A percentile compares a stretch with the other conserved stretches of the same genome.
Evolutionary conservation across 495 filamentous ascomycete genomes (phyloP).

Genomic region (Aspergillus nidulans): DNA sequence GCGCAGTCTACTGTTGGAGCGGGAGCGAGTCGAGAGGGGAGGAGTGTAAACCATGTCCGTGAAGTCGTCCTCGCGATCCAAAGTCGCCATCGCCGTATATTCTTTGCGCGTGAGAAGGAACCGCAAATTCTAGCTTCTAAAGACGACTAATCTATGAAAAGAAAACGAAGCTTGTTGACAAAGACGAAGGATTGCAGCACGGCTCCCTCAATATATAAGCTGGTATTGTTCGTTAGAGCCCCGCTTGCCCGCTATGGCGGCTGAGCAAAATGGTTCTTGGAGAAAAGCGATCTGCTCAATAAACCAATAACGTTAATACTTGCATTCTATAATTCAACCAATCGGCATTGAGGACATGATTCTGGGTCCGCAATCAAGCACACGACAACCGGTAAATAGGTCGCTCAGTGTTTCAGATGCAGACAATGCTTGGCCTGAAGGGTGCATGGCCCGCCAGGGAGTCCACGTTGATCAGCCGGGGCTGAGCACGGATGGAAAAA

Average conservation of each 20-base stretch:
- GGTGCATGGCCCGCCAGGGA: neutral
- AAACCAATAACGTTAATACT: neutral
- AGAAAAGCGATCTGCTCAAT: neutral
- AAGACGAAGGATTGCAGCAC: neutral
- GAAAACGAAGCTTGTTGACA: neutral
- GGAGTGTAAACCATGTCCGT: slow-evolving; percentile 22
- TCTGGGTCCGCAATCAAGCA: neutral
- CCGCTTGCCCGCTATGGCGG: slow-evolving; percentile 7
- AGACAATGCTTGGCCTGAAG: slow-evolving; percentile 2
- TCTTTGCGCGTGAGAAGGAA: neutral
- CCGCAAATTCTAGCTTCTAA: neutral
- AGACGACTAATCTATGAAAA: neutral
- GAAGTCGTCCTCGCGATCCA: slow-evolving; percentile 37
- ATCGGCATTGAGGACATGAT: slow-evolving; percentile 4
- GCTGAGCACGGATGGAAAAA: slow-evolving; percentile 10
- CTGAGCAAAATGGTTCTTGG: slow-evolving; percentile 7
- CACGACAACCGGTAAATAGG: slow-evolving; percentile 1
- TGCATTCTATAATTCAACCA: neutral
- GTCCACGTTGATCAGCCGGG: neutral
- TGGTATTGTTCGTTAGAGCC: neutral
- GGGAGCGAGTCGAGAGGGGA: slow-evolving; percentile 34
- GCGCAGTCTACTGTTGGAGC: slow-evolving; percentile 34
- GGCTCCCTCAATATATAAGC: neutral
- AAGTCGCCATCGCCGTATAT: neutral
- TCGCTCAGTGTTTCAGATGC: slow-evolving; percentile 11